Conservation (phyloP, 257 asterid species). For the Petrea volubilis region DNA sequence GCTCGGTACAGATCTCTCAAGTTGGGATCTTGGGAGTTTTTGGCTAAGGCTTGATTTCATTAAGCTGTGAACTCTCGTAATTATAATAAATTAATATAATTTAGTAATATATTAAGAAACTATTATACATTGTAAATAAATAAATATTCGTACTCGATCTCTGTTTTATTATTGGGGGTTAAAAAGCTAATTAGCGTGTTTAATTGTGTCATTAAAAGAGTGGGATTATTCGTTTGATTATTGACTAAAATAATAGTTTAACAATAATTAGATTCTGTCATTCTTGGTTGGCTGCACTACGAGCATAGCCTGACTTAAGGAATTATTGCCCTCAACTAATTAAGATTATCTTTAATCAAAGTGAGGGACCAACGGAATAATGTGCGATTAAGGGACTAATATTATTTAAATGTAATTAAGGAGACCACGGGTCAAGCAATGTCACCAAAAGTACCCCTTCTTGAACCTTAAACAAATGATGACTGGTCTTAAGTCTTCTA, state of each 20-base stretch:
- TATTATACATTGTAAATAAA: too few species aligned
- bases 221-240: conserved; percentile 11
- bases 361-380: conserved; percentile 29
- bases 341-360: background rate
- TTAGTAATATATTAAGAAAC: too few species aligned
- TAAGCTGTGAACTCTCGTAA: conserved; percentile 7
- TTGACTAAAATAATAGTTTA: conserved; percentile 15
- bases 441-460: conserved; percentile 15
- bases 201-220: background rate
- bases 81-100: too few species aligned
- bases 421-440: conserved; percentile 32
- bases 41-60: conserved; percentile 23
- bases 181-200: background rate
- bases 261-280: conserved; percentile 33
- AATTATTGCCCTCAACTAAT: conserved; percentile 13
- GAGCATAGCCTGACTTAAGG: conserved; percentile 25
- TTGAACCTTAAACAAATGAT: conserved; percentile 25
- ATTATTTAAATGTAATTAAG: conserved; percentile 20
- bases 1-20: conserved; percentile 18
- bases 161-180: too few species aligned
- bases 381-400: background rate
- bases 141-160: too few species aligned
- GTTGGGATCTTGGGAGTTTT: conserved; percentile 7
- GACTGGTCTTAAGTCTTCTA: background rate
- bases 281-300: conserved; percentile 32